phyloP scores from a whole-genome alignment of 2,329 filamentous ascomycete genomes.

The Neofusicoccum parvum region DNA sequence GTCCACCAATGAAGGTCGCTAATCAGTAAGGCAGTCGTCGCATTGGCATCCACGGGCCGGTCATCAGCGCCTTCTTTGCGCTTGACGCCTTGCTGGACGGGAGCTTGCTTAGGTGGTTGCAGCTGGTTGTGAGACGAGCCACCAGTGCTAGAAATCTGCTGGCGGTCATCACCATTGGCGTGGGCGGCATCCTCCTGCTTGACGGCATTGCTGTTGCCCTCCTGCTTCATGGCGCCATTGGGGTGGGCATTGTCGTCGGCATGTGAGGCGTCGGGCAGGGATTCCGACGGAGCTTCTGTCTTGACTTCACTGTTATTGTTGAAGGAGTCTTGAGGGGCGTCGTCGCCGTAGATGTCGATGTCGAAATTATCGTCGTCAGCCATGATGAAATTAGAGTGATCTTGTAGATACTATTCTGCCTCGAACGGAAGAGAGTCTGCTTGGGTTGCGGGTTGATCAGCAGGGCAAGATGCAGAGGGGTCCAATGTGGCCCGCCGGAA shows the following conservation, averaged over 20 bases:
- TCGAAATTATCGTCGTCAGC: slow-evolving; percentile 70
- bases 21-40: slow-evolving; percentile 74
- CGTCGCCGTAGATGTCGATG: slow-evolving; percentile 70
- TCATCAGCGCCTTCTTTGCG: slow-evolving; percentile 61
- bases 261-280: slow-evolving; percentile 22
- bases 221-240: slow-evolving; percentile 30
- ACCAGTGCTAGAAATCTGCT: slow-evolving; percentile 48
- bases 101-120: slow-evolving; percentile 44
- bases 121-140: slow-evolving; percentile 41
- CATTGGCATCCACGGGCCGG: slow-evolving; percentile 59
- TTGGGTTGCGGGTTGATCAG: slow-evolving; percentile 37
- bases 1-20: slow-evolving; percentile 97
- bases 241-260: slow-evolving; percentile 24
- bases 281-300: slow-evolving; percentile 32
- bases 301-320: slow-evolving; percentile 26
- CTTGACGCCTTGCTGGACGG: slow-evolving; percentile 61
- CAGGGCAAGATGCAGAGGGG: slow-evolving; percentile 24
- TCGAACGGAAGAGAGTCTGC: slow-evolving; percentile 41
- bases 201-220: slow-evolving; percentile 22
- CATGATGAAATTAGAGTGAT: slow-evolving; percentile 32
- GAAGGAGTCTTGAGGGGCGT: slow-evolving; percentile 39
- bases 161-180: slow-evolving; percentile 36
- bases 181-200: slow-evolving; percentile 28
- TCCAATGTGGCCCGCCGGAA: not conserved
- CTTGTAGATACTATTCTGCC: slow-evolving; percentile 41